phyloP scores from a whole-genome alignment of 306 rosid species.

The Hippophae tibetana region DNA sequence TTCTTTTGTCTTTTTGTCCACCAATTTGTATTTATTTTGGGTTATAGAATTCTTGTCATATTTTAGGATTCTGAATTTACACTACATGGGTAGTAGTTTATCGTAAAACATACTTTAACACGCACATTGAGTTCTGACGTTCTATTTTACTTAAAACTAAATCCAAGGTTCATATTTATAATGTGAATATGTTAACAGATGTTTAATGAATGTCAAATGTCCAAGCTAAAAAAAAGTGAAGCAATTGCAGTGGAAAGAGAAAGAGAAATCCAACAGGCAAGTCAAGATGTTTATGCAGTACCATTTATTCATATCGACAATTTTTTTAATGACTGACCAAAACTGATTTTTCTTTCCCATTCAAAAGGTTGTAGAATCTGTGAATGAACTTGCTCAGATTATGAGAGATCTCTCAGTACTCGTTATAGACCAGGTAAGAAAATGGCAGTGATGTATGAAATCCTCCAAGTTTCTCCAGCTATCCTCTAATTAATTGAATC shows the following conservation, averaged over 20 bases:
- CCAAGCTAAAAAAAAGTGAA: constrained; percentile 80
- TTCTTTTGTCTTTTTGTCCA: constrained; percentile 5
- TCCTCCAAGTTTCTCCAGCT: background rate
- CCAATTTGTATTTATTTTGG: constrained; percentile 1
- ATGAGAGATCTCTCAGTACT: constrained; percentile 96
- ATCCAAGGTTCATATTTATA: constrained; percentile 14
- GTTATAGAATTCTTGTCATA: background rate
- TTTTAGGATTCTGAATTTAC: background rate
- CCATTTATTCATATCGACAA: background rate
- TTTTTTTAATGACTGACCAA: constrained; percentile 8
- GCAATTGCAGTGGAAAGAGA: constrained; percentile 89
- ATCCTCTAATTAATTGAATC: constrained; percentile 7
- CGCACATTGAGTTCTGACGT: no score
- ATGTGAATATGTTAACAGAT: constrained; percentile 31
- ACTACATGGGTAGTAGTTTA: background rate
- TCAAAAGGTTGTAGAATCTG: constrained; percentile 83
- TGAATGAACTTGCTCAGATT: constrained; percentile 97
- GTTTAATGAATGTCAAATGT: constrained; percentile 81
- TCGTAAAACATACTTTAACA: no score
- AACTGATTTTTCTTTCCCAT: background rate
- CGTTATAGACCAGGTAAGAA: constrained; percentile 92
- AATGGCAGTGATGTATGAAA: constrained; percentile 17
- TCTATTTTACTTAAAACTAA: background rate
- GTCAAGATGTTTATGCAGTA: constrained; percentile 21
- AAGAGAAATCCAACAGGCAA: constrained; percentile 85